These are phyloP conservation scores for Pichia sp. DNA, from an alignment of 1,139 yeast genomes.

Conservation along the genomic window DNA sequence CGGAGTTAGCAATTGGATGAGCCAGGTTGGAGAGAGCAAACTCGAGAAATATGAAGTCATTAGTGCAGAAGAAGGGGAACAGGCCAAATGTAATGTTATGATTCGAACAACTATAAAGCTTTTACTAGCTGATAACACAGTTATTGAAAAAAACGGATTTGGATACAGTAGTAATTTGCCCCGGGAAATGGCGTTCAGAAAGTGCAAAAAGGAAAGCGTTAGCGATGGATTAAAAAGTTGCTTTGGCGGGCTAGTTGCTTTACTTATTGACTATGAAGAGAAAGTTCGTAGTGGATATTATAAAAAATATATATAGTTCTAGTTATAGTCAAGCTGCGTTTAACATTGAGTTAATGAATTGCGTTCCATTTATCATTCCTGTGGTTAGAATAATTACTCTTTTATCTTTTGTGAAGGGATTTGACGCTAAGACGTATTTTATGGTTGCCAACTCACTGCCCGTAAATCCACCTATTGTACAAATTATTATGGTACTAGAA, in stretches of 20 bases:
- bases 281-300: conserved; percentile 30
- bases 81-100: conserved; percentile 17
- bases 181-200: conserved; percentile 35
- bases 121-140: conserved; percentile 47
- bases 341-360: conserved; percentile 32
- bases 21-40: conserved; percentile 38
- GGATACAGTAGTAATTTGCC: conserved; percentile 41
- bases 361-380: conserved; percentile 48
- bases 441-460: conserved; percentile 70
- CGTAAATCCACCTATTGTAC: conserved; percentile 73
- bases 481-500: conserved; percentile 44
- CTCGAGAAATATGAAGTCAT: conserved; percentile 30
- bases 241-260: conserved; percentile 26
- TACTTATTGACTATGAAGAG: conserved; percentile 32
- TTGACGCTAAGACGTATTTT: conserved; percentile 46
- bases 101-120: conserved; percentile 35
- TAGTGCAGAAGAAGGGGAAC: conserved; percentile 10
- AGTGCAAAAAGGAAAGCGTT: conserved; percentile 50
- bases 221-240: conserved; percentile 45
- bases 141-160: conserved; percentile 37
- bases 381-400: conserved; percentile 52
- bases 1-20: conserved; percentile 66
- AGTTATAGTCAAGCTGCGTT: neutral
- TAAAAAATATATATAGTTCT: conserved; percentile 11
- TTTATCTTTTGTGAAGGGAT: conserved; percentile 36